Conservation (phyloP, 768 basidiomycete genomes). For the Hericium coralloides region DNA sequence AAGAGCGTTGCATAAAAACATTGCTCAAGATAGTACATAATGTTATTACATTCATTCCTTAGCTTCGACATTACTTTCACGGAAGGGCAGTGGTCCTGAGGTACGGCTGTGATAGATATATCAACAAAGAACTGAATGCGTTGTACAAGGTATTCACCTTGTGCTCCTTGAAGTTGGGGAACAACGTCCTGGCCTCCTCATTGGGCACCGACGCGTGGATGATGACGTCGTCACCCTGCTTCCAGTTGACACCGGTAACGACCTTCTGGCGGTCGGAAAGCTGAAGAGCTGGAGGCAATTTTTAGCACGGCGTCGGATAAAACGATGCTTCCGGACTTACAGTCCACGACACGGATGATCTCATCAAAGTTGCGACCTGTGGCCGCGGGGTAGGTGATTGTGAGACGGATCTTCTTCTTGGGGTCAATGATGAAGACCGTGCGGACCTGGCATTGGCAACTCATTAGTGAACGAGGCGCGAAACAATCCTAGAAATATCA, state of each 20-base stretch:
- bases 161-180: conserved; percentile 76
- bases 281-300: conserved; percentile 57
- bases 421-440: conserved; percentile 98
- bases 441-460: conserved; percentile 49
- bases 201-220: conserved; percentile 76
- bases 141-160: conserved; percentile 38
- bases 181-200: conserved; percentile 86
- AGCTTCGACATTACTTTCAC: background rate
- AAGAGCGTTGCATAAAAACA: no score
- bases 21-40: background rate
- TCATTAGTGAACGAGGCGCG: background rate
- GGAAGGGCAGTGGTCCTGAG: conserved; percentile 67
- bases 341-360: conserved; percentile 39
- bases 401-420: conserved; percentile 88
- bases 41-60: conserved; percentile 1
- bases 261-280: conserved; percentile 79
- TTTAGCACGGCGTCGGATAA: conserved; percentile 5
- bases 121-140: no score
- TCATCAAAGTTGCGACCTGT: conserved; percentile 91
- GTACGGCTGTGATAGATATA: conserved; percentile 51
- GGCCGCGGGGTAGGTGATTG: conserved; percentile 86
- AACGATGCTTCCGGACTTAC: background rate
- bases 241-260: conserved; percentile 94
- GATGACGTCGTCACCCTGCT: conserved; percentile 88
- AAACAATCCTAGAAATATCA: background rate